Conservation (phyloP, 805 yeast species). For the Wickerhamomyces hampshirensis region DNA sequence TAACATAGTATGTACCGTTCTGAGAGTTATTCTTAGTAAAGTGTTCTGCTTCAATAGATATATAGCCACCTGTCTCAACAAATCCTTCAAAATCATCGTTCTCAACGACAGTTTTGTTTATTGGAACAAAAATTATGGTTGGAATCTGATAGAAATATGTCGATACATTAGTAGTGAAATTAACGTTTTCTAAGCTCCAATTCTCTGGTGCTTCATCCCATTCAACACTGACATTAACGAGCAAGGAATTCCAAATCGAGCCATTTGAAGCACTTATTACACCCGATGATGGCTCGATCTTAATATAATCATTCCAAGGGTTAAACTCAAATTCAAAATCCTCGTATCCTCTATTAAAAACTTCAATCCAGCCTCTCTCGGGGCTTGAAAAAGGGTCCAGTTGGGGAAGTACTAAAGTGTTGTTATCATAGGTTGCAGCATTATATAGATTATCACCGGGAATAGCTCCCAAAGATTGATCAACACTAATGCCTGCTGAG, state of each 20-base stretch:
- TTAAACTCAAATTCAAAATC: constrained; percentile 9
- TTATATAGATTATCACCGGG: constrained; percentile 10
- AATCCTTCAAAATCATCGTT: constrained; percentile 5
- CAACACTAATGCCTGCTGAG: constrained; percentile 7
- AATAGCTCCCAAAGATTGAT: constrained; percentile 5
- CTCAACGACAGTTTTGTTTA: constrained; percentile 10
- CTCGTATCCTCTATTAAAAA: constrained; percentile 8
- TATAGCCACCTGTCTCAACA: constrained; percentile 9
- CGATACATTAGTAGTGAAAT: constrained; percentile 11
- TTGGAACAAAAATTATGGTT: constrained; percentile 7
- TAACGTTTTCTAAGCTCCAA: constrained; percentile 10
- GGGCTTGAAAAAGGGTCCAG: constrained; percentile 7
- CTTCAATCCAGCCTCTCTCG: constrained; percentile 9
- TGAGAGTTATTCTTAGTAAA: constrained; percentile 5
- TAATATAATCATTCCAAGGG: constrained; percentile 11
- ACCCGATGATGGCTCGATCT: constrained; percentile 5
- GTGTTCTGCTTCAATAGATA: constrained; percentile 12
- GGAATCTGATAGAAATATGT: constrained; percentile 3
- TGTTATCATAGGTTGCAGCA: constrained; percentile 7
- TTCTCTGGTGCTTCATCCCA: constrained; percentile 11
- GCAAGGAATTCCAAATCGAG: constrained; percentile 6
- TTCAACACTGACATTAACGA: constrained; percentile 7
- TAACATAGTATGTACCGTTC: constrained; percentile 8
- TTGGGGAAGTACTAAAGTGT: constrained; percentile 8
- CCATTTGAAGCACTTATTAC: constrained; percentile 6